Percentiles rank a stretch among this genome's conserved stretches.
Evolutionary conservation across 306 rosid genomes (phyloP).

Genomic region (Herpetospermum pedunculosum): DNA sequence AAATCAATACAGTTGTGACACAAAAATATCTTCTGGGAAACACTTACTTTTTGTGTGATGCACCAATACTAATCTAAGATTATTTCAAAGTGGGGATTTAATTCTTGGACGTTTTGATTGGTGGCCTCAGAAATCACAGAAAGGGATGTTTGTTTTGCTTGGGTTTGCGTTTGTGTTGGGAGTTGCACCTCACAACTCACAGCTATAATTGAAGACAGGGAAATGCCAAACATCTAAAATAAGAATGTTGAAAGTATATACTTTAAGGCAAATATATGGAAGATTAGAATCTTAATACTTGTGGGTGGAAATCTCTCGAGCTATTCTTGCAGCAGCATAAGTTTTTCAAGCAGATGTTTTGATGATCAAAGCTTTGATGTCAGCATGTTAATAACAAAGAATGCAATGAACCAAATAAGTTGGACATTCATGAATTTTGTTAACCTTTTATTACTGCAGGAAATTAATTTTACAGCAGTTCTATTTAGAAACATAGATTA

Average conservation of each 20-base stretch:
- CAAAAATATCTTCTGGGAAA: not conserved
- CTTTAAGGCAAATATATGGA: not conserved
- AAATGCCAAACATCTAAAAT: not conserved
- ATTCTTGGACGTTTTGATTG: conserved; percentile 3
- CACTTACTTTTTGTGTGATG: not conserved
- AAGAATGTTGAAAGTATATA: not conserved
- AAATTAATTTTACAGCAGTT: not conserved
- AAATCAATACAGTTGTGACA: conserved; percentile 9
- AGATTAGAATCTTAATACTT: not conserved
- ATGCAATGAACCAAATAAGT: not conserved
- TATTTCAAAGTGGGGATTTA: not conserved
- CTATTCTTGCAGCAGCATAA: not conserved
- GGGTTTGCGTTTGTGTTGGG: not conserved
- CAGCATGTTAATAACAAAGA: not conserved
- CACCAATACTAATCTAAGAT: not conserved
- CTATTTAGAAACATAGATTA: not conserved
- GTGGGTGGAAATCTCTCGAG: not conserved
- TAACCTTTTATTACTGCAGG: not conserved
- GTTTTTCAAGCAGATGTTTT: not conserved
- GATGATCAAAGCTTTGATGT: not conserved
- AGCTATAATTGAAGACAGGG: not conserved
- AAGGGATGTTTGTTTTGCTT: not conserved
- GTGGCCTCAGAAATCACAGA: conserved; percentile 6
- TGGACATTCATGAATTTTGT: not conserved
- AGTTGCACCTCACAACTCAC: not conserved